Evolutionary conservation across 805 yeast genomes (phyloP).

Genomic region (Ogataea ramenticola): DNA sequence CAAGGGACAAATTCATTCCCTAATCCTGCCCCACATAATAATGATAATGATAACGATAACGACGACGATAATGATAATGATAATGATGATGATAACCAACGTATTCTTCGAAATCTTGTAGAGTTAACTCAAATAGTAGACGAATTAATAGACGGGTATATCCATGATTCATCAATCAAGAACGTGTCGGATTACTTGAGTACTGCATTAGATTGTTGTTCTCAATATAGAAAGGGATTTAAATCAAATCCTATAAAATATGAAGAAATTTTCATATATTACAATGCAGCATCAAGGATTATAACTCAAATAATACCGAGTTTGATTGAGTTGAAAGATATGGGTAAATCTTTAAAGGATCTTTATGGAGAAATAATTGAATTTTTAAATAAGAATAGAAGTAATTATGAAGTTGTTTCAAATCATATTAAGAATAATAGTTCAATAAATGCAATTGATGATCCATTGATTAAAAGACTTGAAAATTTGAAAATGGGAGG

Average conservation of each 20-base stretch:
- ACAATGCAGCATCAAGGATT: conserved; percentile 19
- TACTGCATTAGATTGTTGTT: conserved; percentile 21
- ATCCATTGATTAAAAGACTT: conserved; percentile 10
- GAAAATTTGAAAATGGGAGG: conserved; percentile 13
- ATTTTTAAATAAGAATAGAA: conserved; percentile 11
- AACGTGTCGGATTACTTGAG: conserved; percentile 13
- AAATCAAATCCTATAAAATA: conserved; percentile 6
- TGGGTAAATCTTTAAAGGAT: conserved; percentile 7
- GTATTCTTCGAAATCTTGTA: conserved; percentile 4
- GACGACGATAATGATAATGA: neutral
- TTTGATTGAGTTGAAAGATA: conserved; percentile 4
- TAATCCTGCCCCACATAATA: neutral
- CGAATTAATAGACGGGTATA: conserved; percentile 3
- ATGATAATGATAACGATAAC: neutral
- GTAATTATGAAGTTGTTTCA: conserved; percentile 9
- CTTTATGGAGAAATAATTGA: conserved; percentile 14
- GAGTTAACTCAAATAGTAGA: conserved; percentile 11
- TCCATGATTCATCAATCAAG: neutral
- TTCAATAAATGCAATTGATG: conserved; percentile 1
- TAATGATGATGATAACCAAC: conserved; percentile 1
- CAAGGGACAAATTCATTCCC: neutral
- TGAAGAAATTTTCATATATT: conserved; percentile 20
- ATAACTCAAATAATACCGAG: conserved; percentile 19
- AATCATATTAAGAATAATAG: conserved; percentile 5
- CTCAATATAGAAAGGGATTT: conserved; percentile 12